phyloP scores from a whole-genome alignment of 768 basidiomycete species.

The Auricularia cornea region DNA sequence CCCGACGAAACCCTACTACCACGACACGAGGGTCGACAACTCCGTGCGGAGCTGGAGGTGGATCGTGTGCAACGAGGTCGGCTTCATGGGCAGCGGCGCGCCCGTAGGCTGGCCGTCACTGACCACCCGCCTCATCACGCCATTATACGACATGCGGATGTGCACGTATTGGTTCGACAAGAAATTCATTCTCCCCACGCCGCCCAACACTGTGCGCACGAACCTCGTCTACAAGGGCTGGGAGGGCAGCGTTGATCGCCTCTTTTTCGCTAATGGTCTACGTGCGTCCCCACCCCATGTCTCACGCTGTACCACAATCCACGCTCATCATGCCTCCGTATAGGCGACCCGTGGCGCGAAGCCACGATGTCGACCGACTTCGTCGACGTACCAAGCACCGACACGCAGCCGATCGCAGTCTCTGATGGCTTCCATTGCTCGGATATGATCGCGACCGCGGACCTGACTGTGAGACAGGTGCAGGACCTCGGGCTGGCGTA shows the following conservation, averaged over 20 bases:
- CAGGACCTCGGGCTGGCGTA: conserved; percentile 43
- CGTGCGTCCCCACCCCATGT: conserved; percentile 33
- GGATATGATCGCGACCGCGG: conserved; percentile 40
- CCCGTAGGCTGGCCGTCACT: no score
- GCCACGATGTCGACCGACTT: conserved; percentile 55
- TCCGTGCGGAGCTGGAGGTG: conserved; percentile 56
- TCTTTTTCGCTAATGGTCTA: conserved; percentile 64
- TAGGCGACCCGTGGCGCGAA: conserved; percentile 71
- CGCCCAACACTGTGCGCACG: conserved; percentile 31
- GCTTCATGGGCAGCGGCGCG: conserved; percentile 31
- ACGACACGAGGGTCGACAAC: conserved; percentile 49
- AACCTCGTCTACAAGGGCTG: conserved; percentile 55
- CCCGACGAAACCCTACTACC: conserved; percentile 34
- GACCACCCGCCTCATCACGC: conserved; percentile 40
- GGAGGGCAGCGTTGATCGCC: conserved; percentile 44
- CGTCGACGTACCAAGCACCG: conserved; percentile 38
- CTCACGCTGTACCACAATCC: neutral
- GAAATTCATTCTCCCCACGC: conserved; percentile 50
- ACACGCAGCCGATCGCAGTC: conserved; percentile 46
- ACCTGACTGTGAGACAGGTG: conserved; percentile 44
- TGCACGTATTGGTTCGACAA: conserved; percentile 1
- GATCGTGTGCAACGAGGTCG: conserved; percentile 72
- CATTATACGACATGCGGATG: conserved; percentile 44
- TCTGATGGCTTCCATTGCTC: conserved; percentile 63
- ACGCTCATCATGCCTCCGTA: no score